Conservation (phyloP, 306 rosid species). For the Astragalus glycyphyllos region DNA sequence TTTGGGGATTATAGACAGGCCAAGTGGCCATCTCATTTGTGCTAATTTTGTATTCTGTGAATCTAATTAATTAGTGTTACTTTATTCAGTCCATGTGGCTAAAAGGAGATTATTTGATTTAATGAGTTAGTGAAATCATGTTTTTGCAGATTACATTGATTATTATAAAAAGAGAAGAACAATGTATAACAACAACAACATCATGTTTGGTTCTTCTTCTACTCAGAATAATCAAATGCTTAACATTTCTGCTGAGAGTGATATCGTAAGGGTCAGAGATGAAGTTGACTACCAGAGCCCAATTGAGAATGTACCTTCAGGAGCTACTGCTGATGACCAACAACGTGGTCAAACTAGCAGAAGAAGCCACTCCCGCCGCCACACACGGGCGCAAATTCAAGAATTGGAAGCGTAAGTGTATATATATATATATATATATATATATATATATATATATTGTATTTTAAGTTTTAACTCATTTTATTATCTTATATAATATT, state of each 20-base stretch:
- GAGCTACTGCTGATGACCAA: conserved; percentile 50
- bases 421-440: too few species aligned
- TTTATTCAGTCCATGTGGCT: neutral
- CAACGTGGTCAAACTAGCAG: too few species aligned
- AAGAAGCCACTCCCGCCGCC: conserved; percentile 89
- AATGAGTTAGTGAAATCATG: neutral
- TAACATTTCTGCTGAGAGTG: neutral
- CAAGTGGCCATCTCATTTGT: too few species aligned
- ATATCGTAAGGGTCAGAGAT: conserved; percentile 33
- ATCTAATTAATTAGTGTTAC: too few species aligned
- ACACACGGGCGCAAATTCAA: conserved; percentile 84
- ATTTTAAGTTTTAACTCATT: too few species aligned
- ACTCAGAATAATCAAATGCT: neutral
- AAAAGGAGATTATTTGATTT: too few species aligned
- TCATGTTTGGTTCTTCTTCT: neutral
- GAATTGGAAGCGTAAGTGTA: conserved; percentile 81
- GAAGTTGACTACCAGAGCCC: conserved; percentile 30
- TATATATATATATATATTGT: too few species aligned
- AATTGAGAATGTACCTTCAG: conserved; percentile 57
- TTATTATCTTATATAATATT: neutral
- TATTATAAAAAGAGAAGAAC: conserved; percentile 5
- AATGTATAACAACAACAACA: neutral
- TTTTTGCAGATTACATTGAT: conserved; percentile 35
- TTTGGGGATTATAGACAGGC: too few species aligned
- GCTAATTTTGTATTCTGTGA: too few species aligned